phyloP scores from a whole-genome alignment of 2,329 filamentous ascomycete genomes.

The Elsinoe australis region DNA sequence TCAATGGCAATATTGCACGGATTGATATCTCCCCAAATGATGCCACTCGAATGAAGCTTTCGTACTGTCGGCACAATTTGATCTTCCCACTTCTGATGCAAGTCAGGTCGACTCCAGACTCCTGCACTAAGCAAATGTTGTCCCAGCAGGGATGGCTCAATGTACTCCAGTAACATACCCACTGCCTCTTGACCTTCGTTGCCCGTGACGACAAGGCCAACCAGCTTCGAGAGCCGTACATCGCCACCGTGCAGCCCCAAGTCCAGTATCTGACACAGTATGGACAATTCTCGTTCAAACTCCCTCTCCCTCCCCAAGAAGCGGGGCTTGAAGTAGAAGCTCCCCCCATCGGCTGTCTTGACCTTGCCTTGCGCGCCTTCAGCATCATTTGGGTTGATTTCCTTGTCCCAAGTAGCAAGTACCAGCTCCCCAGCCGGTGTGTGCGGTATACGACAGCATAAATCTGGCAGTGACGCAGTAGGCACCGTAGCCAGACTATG shows the following conservation, averaged over 20 bases:
- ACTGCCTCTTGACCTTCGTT: neutral
- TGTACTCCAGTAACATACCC: neutral
- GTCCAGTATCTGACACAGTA: neutral
- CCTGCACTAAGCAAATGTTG: neutral
- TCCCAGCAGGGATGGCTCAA: neutral
- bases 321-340: too few species aligned
- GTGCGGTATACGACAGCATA: too few species aligned
- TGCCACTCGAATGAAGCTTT: conserved; percentile 21
- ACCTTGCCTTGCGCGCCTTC: too few species aligned
- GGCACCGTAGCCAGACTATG: too few species aligned
- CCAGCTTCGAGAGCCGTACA: neutral
- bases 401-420: too few species aligned
- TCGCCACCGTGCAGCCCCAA: neutral
- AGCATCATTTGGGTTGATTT: too few species aligned
- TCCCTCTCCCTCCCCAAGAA: too few species aligned
- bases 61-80: conserved; percentile 1
- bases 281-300: neutral
- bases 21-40: conserved; percentile 26
- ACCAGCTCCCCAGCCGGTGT: too few species aligned
- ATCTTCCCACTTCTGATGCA: neutral
- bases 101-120: neutral
- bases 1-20: conserved; percentile 25
- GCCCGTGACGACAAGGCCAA: neutral
- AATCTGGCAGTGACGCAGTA: too few species aligned
- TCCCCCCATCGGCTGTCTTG: too few species aligned